These are phyloP conservation scores for Termitomyces sp. DNA, from an alignment of 768 basidiomycete species.

Conservation along the genomic window DNA sequence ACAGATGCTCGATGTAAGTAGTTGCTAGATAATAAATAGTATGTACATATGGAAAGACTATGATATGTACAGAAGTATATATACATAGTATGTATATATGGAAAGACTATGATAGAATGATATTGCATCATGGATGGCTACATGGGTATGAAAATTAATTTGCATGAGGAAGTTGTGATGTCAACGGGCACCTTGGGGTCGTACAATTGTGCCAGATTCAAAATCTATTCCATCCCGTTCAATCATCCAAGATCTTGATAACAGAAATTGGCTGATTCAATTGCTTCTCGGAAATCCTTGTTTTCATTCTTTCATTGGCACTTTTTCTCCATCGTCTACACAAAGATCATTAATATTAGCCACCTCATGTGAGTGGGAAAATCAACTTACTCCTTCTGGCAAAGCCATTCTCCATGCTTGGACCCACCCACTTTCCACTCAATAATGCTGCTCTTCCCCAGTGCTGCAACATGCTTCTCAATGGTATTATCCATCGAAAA, in stretches of 20 bases:
- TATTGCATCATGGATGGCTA: no score
- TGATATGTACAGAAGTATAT: no score
- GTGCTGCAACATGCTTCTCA: slow-evolving; percentile 49
- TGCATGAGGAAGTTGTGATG: slow-evolving; percentile 20
- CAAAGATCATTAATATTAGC: slow-evolving; percentile 2
- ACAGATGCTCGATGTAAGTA: slow-evolving; percentile 14
- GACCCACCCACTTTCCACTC: slow-evolving; percentile 50
- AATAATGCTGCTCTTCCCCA: slow-evolving; percentile 32
- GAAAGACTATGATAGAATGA: no score
- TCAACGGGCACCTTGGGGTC: background rate
- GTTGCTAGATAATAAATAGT: no score
- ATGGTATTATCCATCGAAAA: slow-evolving; percentile 55
- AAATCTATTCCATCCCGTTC: background rate
- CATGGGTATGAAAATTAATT: slow-evolving; percentile 30
- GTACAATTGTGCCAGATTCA: background rate
- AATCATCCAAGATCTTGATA: background rate
- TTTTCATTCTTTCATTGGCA: slow-evolving; percentile 19
- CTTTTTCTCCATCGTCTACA: slow-evolving; percentile 32
- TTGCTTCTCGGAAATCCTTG: background rate
- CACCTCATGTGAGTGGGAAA: background rate
- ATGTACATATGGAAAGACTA: no score
- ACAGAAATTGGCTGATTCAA: background rate
- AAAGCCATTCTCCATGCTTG: slow-evolving; percentile 44
- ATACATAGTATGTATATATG: no score
- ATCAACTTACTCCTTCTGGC: slow-evolving; percentile 46